These are phyloP conservation scores for Pulveroboletus sp. DNA, from an alignment of 768 basidiomycete species.

Conservation along the genomic window DNA sequence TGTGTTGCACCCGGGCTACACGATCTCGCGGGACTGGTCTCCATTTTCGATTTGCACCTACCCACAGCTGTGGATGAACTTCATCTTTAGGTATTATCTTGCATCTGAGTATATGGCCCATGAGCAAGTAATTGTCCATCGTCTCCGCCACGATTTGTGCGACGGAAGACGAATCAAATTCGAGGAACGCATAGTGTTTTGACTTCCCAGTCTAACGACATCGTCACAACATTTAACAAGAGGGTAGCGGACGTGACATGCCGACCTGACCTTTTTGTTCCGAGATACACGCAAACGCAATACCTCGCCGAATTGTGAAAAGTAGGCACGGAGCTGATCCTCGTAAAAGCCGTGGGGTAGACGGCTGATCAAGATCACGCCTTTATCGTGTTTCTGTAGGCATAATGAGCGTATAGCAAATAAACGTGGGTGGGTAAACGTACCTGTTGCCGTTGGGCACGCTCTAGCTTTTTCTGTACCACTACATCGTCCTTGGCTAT, in stretches of 20 bases:
- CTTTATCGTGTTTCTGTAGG: slow-evolving; percentile 58
- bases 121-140: slow-evolving; percentile 97
- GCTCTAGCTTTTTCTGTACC: slow-evolving; percentile 64
- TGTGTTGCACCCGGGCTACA: slow-evolving; percentile 69
- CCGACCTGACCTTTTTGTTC: slow-evolving; percentile 88
- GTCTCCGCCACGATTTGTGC: slow-evolving; percentile 96
- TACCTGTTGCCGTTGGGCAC: slow-evolving; percentile 66
- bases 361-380: slow-evolving; percentile 86
- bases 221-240: neutral
- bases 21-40: slow-evolving; percentile 70
- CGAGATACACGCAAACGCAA: slow-evolving; percentile 86
- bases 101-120: slow-evolving; percentile 92
- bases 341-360: slow-evolving; percentile 98
- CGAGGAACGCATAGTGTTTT: slow-evolving; percentile 96
- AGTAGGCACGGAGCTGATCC: slow-evolving; percentile 88
- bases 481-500: slow-evolving; percentile 84
- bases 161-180: slow-evolving; percentile 86
- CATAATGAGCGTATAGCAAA: neutral
- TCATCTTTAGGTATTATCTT: slow-evolving; percentile 86
- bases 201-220: slow-evolving; percentile 79
- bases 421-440: slow-evolving; percentile 18
- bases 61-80: slow-evolving; percentile 92
- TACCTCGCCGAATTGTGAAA: slow-evolving; percentile 91
- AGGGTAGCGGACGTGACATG: neutral
- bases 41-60: slow-evolving; percentile 96